Conservation (phyloP, 768 basidiomycete species). For the Rhodotorula kratochvilovae region DNA sequence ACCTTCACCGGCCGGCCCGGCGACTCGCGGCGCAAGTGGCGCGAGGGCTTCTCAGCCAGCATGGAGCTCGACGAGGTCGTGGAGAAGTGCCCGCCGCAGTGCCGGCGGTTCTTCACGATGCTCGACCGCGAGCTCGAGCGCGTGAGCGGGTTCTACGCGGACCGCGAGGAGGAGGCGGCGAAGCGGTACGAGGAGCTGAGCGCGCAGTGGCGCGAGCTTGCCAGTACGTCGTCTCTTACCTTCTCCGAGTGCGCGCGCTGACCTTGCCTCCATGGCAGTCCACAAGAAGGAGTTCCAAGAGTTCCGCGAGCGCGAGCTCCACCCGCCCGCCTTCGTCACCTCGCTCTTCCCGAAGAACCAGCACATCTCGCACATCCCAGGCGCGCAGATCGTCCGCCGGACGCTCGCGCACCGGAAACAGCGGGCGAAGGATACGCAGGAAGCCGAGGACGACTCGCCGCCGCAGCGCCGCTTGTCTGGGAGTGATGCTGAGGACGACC, state of each 20-base stretch:
- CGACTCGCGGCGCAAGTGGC: constrained; percentile 23
- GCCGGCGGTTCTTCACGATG: constrained; percentile 68
- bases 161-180: constrained; percentile 60
- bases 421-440: neutral
- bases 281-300: constrained; percentile 34
- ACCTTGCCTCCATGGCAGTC: neutral
- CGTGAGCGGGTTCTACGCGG: constrained; percentile 74
- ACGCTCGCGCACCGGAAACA: constrained; percentile 7
- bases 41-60: constrained; percentile 14
- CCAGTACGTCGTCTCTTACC: constrained; percentile 41
- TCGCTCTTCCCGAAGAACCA: constrained; percentile 24
- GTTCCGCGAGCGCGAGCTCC: constrained; percentile 3
- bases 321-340: constrained; percentile 12
- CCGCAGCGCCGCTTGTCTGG: neutral
- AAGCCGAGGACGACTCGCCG: neutral
- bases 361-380: constrained; percentile 14
- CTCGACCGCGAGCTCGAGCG: constrained; percentile 78
- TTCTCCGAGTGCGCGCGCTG: constrained; percentile 50
- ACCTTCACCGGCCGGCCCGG: neutral
- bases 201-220: constrained; percentile 69
- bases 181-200: constrained; percentile 53
- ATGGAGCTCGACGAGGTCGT: constrained; percentile 50
- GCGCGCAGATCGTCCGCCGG: constrained; percentile 28
- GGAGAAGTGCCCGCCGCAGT: constrained; percentile 58
- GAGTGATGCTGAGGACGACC: neutral